Conservation (phyloP, 2,329 filamentous ascomycete genomes). For the Fusarium sp. region DNA sequence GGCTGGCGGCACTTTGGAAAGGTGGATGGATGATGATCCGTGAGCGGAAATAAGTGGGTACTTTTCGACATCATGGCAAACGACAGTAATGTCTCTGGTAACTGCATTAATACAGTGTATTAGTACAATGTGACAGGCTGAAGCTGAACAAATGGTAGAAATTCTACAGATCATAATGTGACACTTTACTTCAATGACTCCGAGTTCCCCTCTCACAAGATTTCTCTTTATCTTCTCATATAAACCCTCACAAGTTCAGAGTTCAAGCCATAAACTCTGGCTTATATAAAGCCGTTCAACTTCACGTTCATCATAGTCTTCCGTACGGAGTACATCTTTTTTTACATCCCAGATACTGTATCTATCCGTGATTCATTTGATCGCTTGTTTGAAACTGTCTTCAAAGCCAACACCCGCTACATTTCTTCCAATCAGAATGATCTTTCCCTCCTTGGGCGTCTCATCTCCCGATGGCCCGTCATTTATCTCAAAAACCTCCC, state of each 20-base stretch:
- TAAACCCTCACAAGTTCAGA: background rate
- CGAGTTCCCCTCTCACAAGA: background rate
- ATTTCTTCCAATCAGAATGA: constrained; percentile 72
- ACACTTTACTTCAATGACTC: background rate
- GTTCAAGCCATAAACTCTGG: background rate
- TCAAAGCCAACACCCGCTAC: constrained; percentile 64
- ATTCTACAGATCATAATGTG: background rate
- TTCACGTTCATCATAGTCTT: background rate
- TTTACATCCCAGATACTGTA: background rate
- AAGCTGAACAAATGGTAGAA: constrained; percentile 34
- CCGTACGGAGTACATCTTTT: background rate
- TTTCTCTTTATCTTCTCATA: background rate
- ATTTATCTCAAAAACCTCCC: constrained; percentile 92
- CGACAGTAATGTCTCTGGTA: constrained; percentile 45
- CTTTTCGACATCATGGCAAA: constrained; percentile 47
- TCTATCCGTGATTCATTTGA: constrained; percentile 28
- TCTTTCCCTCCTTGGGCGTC: constrained; percentile 60
- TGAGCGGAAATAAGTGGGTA: constrained; percentile 55
- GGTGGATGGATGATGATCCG: constrained; percentile 40
- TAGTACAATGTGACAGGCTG: background rate
- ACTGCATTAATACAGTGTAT: background rate
- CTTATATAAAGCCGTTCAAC: background rate
- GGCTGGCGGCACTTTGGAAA: constrained; percentile 43
- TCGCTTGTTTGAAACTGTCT: constrained; percentile 53
- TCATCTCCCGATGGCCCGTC: constrained; percentile 62